Percentiles rank a stretch among this genome's conserved stretches.
These are phyloP conservation scores for Dryas alaskensis DNA, from an alignment of 306 rosid species.

Conservation along the genomic window DNA sequence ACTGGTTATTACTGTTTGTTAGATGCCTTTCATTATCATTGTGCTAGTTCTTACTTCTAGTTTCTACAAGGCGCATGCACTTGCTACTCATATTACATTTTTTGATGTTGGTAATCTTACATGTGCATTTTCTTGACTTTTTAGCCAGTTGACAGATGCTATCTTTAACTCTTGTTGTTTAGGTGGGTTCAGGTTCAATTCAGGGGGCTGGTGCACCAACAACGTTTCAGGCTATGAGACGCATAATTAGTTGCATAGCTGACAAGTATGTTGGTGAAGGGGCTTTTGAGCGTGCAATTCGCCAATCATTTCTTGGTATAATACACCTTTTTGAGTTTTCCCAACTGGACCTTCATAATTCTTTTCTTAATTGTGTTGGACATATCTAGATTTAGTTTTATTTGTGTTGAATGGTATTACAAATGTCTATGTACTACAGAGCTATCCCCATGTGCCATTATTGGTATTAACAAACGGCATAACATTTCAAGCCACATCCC, in stretches of 20 bases:
- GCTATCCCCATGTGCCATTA: background rate
- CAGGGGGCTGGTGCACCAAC: constrained; percentile 99
- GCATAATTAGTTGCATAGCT: constrained; percentile 63
- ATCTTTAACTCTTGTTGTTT: constrained; percentile 35
- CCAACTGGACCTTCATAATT: background rate
- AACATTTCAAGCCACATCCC: background rate
- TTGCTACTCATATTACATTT: background rate
- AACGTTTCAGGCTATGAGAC: constrained; percentile 96
- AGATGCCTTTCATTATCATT: background rate
- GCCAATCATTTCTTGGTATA: constrained; percentile 85
- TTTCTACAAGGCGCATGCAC: background rate
- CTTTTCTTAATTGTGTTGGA: background rate
- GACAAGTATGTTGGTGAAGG: constrained; percentile 62
- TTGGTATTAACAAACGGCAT: background rate
- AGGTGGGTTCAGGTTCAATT: constrained; percentile 96
- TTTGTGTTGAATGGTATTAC: background rate
- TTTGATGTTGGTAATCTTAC: background rate
- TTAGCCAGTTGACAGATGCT: constrained; percentile 7
- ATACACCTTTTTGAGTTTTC: background rate
- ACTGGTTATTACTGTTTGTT: background rate
- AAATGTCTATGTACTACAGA: background rate
- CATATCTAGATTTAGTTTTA: background rate
- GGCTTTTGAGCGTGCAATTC: constrained; percentile 79
- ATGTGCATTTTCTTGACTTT: constrained; percentile 1
- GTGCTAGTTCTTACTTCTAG: constrained; percentile 8